Evolutionary conservation across 2,329 filamentous ascomycete species (phyloP).

Genomic region (Penicillium sp.): DNA sequence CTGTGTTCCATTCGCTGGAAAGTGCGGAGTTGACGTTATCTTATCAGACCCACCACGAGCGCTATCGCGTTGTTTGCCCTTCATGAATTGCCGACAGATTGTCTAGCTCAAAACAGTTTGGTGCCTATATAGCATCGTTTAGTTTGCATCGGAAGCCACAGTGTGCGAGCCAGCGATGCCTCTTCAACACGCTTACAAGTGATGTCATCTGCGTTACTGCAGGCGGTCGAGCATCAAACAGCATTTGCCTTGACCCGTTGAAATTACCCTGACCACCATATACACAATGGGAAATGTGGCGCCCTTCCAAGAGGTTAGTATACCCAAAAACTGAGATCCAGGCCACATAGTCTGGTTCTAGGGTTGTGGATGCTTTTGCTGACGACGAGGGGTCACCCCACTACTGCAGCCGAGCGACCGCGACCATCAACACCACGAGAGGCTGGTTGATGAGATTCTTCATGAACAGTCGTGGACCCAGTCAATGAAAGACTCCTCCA

Average conservation of each 20-base stretch:
- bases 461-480: constrained; percentile 1
- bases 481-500: constrained; percentile 9
- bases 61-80: constrained; percentile 1
- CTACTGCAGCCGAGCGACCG: constrained; percentile 3
- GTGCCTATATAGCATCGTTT: background rate
- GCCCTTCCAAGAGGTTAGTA: constrained; percentile 1
- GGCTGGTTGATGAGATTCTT: constrained; percentile 10
- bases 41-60: constrained; percentile 16
- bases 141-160: background rate
- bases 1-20: background rate
- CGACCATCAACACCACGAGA: constrained; percentile 4
- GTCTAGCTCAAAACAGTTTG: background rate
- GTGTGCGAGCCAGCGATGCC: constrained; percentile 4
- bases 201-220: constrained; percentile 21
- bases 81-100: constrained; percentile 1
- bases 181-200: constrained; percentile 6
- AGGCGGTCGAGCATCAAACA: constrained; percentile 7
- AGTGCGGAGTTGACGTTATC: constrained; percentile 8
- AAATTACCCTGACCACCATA: background rate
- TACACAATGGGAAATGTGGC: constrained; percentile 5
- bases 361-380: background rate
- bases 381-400: background rate
- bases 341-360: background rate
- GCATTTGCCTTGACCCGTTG: background rate
- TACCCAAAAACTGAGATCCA: background rate